Conservation (phyloP, 768 basidiomycete species). For the Favolaschia claudopus region DNA sequence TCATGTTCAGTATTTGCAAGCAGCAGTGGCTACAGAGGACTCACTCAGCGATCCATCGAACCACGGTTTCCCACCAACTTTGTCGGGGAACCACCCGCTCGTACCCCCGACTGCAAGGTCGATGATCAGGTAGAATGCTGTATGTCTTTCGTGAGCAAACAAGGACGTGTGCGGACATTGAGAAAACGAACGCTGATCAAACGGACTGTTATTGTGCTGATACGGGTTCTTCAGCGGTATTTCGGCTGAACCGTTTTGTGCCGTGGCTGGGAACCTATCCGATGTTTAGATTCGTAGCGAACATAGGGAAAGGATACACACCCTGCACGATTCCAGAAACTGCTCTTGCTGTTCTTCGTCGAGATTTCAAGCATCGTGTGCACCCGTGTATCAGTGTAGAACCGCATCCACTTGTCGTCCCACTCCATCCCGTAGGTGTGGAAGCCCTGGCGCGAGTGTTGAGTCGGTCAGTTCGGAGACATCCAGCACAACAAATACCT, state of each 20-base stretch:
- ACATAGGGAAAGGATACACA: constrained; percentile 54
- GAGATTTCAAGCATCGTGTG: constrained; percentile 65
- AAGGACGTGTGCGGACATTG: background rate
- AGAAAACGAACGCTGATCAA: constrained; percentile 70
- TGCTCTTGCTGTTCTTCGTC: constrained; percentile 57
- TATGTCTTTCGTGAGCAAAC: constrained; percentile 24
- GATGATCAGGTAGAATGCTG: constrained; percentile 82
- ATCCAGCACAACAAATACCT: no score
- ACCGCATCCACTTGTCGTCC: constrained; percentile 72
- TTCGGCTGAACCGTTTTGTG: constrained; percentile 63
- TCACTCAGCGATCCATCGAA: constrained; percentile 64
- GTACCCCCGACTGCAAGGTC: constrained; percentile 83
- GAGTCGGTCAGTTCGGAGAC: no score
- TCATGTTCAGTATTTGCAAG: background rate
- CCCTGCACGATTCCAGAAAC: constrained; percentile 73
- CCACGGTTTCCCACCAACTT: constrained; percentile 79
- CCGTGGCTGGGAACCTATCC: constrained; percentile 69
- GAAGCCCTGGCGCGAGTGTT: no score
- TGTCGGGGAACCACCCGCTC: constrained; percentile 90
- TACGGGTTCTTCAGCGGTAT: constrained; percentile 71
- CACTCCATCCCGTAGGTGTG: constrained; percentile 85
- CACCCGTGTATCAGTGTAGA: constrained; percentile 79
- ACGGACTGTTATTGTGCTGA: constrained; percentile 73
- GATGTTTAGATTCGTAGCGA: constrained; percentile 54
- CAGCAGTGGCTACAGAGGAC: constrained; percentile 29